phyloP scores from a whole-genome alignment of 176 grass and related monocot genomes.

The Chloris gayana region DNA sequence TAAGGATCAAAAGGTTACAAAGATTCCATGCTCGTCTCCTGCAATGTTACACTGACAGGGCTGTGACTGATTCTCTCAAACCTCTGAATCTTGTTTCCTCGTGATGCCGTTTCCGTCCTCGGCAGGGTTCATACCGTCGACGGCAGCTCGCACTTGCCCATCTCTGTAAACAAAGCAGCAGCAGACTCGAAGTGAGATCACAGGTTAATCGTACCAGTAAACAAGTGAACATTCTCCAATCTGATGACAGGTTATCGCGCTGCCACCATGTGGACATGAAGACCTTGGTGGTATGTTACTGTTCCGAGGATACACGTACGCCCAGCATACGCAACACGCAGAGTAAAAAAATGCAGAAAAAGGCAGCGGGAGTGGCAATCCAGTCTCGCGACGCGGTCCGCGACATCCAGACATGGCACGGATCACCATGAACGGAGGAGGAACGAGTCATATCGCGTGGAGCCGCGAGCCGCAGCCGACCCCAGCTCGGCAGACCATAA shows the following conservation, averaged over 20 bases:
- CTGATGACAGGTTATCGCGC: not conserved
- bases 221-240: not conserved
- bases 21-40: slow-evolving; percentile 30
- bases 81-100: not conserved
- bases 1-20: not conserved
- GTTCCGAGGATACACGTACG: not conserved
- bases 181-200: slow-evolving; percentile 20
- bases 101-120: not conserved
- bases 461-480: not conserved
- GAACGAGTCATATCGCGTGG: slow-evolving; percentile 37
- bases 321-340: not conserved
- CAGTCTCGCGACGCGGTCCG: not conserved
- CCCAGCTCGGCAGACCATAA: not conserved
- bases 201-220: not conserved
- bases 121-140: slow-evolving; percentile 49
- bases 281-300: not conserved
- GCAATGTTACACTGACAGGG: not conserved
- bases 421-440: not conserved
- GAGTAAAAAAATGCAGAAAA: slow-evolving; percentile 14
- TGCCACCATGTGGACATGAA: slow-evolving; percentile 7
- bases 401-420: slow-evolving; percentile 28
- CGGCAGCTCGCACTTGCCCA: slow-evolving; percentile 69
- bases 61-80: not conserved
- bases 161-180: slow-evolving; percentile 44
- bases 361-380: slow-evolving; percentile 12